A percentile compares a stretch with the other conserved stretches of the same genome.
These are phyloP conservation scores for Trichoderma brevicompactum DNA, from an alignment of 2,329 filamentous ascomycete species.

Conservation along the genomic window DNA sequence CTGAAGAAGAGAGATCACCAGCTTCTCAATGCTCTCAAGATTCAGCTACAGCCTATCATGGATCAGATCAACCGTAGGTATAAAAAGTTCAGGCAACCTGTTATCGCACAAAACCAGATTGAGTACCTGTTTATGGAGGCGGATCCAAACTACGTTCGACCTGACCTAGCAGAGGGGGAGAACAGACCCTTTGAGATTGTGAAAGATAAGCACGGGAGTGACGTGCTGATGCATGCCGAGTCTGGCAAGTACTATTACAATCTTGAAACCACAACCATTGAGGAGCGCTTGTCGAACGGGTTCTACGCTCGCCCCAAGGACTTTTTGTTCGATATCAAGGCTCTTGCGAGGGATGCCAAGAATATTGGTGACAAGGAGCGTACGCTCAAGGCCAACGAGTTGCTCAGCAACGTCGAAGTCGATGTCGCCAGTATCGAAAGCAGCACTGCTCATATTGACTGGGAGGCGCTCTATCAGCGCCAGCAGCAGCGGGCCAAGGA, in stretches of 20 bases:
- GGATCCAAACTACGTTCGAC: slow-evolving; percentile 70
- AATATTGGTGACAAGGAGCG: slow-evolving; percentile 81
- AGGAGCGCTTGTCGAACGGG: slow-evolving; percentile 94
- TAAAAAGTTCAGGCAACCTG: slow-evolving; percentile 81
- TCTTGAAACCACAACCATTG: slow-evolving; percentile 87
- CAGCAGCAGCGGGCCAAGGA: slow-evolving; percentile 68
- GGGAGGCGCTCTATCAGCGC: slow-evolving; percentile 78
- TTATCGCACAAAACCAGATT: slow-evolving; percentile 74
- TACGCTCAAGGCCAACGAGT: slow-evolving; percentile 85
- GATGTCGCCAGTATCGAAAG: slow-evolving; percentile 80
- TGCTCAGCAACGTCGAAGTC: slow-evolving; percentile 91
- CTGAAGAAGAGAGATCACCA: slow-evolving; percentile 83
- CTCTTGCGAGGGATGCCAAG: slow-evolving; percentile 82
- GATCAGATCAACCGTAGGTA: slow-evolving; percentile 92
- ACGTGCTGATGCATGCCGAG: slow-evolving; percentile 74
- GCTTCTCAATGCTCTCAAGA: slow-evolving; percentile 83
- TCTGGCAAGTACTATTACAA: slow-evolving; percentile 94
- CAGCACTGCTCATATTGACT: slow-evolving; percentile 71
- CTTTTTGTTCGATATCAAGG: slow-evolving; percentile 85
- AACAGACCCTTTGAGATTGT: slow-evolving; percentile 78
- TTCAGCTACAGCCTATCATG: slow-evolving; percentile 91
- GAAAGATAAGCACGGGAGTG: slow-evolving; percentile 76
- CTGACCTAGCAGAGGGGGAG: slow-evolving; percentile 58
- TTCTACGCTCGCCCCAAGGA: slow-evolving; percentile 92
- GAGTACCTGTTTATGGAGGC: slow-evolving; percentile 84